Percentiles rank a stretch among this genome's conserved stretches.
Evolutionary conservation across 2,329 filamentous ascomycete species (phyloP).

Genomic region (Fusarium tjaetaba): DNA sequence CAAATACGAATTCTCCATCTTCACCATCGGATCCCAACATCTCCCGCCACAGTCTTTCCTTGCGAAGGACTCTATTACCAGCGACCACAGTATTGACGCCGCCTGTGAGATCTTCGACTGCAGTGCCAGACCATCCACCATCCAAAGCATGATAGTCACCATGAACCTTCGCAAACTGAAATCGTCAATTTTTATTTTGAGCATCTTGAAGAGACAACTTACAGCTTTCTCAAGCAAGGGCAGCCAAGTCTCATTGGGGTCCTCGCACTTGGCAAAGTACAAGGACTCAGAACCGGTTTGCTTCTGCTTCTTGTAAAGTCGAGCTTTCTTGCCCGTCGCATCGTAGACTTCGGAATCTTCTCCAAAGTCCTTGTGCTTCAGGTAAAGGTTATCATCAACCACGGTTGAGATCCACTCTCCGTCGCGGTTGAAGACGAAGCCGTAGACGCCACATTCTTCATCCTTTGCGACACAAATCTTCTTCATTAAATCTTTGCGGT

Average conservation of each 20-base stretch:
- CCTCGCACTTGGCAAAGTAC: slow-evolving; percentile 75
- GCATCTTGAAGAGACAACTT: background rate
- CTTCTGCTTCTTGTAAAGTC: slow-evolving; percentile 68
- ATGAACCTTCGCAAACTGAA: slow-evolving; percentile 75
- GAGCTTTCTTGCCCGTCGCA: slow-evolving; percentile 61
- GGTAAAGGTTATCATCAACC: slow-evolving; percentile 72
- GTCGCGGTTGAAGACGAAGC: slow-evolving; percentile 77
- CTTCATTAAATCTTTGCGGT: slow-evolving; percentile 71
- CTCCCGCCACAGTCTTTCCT: slow-evolving; percentile 76
- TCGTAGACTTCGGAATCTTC: slow-evolving; percentile 50
- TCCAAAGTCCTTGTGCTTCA: slow-evolving; percentile 54
- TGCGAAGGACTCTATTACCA: slow-evolving; percentile 68
- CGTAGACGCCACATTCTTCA: slow-evolving; percentile 76
- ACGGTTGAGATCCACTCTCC: slow-evolving; percentile 78
- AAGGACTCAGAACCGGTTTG: slow-evolving; percentile 76
- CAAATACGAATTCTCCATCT: slow-evolving; percentile 74
- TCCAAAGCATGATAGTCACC: slow-evolving; percentile 76
- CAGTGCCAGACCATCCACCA: slow-evolving; percentile 70
- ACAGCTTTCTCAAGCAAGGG: slow-evolving; percentile 76
- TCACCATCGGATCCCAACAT: slow-evolving; percentile 72
- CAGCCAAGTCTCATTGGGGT: slow-evolving; percentile 78
- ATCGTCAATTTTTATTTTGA: background rate
- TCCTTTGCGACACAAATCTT: slow-evolving; percentile 74
- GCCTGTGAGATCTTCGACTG: slow-evolving; percentile 61
- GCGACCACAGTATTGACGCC: slow-evolving; percentile 67